phyloP scores from a whole-genome alignment of 2,329 filamentous ascomycete genomes.

The Microcera coccophila region DNA sequence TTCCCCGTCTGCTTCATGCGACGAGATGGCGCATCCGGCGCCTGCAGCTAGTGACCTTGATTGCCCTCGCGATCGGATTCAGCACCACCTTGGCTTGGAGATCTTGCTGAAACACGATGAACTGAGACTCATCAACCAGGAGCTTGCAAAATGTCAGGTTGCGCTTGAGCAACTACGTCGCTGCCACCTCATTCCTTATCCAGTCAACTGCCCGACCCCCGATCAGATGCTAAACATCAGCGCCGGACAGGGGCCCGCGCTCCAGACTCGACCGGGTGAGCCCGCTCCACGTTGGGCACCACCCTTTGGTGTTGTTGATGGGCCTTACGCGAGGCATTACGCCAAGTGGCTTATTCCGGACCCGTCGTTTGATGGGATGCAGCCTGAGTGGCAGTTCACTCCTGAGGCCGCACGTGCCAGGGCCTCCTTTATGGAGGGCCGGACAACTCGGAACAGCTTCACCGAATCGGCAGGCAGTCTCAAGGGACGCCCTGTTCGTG shows the following conservation, averaged over 20 bases:
- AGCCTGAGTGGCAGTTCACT: constrained; percentile 44
- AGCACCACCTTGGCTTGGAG: constrained; percentile 85
- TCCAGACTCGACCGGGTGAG: constrained; percentile 59
- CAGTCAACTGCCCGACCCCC: constrained; percentile 64
- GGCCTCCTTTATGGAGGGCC: constrained; percentile 57
- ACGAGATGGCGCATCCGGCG: constrained; percentile 18
- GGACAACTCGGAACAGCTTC: constrained; percentile 74
- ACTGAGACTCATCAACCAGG: constrained; percentile 88
- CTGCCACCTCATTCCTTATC: constrained; percentile 88
- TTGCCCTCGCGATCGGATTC: constrained; percentile 66
- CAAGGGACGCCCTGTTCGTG: constrained; percentile 49
- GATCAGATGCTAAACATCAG: constrained; percentile 67
- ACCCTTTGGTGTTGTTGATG: constrained; percentile 85
- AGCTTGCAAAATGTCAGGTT: constrained; percentile 91
- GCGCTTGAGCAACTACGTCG: constrained; percentile 90
- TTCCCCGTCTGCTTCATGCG: constrained; percentile 18
- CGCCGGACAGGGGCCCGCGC: constrained; percentile 67
- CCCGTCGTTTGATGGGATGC: constrained; percentile 72
- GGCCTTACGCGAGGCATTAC: constrained; percentile 91
- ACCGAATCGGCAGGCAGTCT: constrained; percentile 38
- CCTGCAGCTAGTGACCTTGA: constrained; percentile 38
- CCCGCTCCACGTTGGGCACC: constrained; percentile 72
- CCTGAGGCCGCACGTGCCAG: constrained; percentile 43
- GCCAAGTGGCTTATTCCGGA: constrained; percentile 93
- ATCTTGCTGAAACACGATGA: constrained; percentile 94